Evolutionary conservation across 1,284 basidiomycete species (phyloP).

Genomic region (Apiotrichum veenhuisii): DNA sequence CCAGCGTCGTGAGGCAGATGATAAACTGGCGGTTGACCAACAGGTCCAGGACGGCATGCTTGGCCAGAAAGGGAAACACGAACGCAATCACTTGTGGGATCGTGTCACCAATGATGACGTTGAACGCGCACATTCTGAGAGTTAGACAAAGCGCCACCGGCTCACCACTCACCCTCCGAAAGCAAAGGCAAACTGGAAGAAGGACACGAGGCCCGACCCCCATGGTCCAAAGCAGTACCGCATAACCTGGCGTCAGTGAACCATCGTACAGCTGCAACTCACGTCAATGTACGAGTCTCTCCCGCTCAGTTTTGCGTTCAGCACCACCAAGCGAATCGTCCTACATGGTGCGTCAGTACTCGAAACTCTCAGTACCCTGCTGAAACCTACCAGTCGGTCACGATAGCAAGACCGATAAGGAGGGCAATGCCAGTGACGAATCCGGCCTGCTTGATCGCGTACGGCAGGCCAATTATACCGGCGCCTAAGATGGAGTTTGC

Average conservation of each 20-base stretch:
- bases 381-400: slow-evolving; percentile 79
- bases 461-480: slow-evolving; percentile 90
- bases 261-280: slow-evolving; percentile 9
- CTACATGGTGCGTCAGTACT: neutral
- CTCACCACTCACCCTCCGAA: slow-evolving; percentile 65
- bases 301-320: slow-evolving; percentile 94
- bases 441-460: slow-evolving; percentile 87
- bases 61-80: slow-evolving; percentile 70
- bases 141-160: neutral
- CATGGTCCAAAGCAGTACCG: slow-evolving; percentile 85
- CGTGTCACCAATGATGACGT: slow-evolving; percentile 87
- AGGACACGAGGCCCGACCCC: slow-evolving; percentile 85
- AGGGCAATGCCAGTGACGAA: slow-evolving; percentile 82
- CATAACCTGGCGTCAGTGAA: slow-evolving; percentile 62
- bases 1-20: slow-evolving; percentile 76
- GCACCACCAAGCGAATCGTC: slow-evolving; percentile 89
- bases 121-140: slow-evolving; percentile 89
- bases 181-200: slow-evolving; percentile 97
- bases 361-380: neutral
- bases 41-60: slow-evolving; percentile 67
- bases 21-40: slow-evolving; percentile 84
- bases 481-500: slow-evolving; percentile 96
- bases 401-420: slow-evolving; percentile 70
- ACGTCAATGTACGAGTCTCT: slow-evolving; percentile 85
- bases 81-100: slow-evolving; percentile 90